Evolutionary conservation across 768 basidiomycete genomes (phyloP).

Genomic region (Lentinula sp.): DNA sequence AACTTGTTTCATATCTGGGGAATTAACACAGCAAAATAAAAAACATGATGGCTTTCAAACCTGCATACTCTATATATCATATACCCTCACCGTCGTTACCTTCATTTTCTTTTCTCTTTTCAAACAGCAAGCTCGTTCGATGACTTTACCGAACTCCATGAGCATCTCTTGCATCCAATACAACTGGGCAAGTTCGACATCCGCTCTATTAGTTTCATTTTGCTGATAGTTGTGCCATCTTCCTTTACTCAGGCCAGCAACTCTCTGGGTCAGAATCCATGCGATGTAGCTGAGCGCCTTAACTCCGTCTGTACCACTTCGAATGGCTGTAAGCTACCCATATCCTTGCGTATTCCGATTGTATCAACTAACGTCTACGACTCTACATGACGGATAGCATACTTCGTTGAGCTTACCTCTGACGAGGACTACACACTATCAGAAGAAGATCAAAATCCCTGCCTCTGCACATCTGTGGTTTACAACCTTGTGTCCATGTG

Average conservation of each 20-base stretch:
- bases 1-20: not conserved
- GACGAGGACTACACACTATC: not conserved
- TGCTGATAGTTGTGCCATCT: not conserved
- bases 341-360: not conserved
- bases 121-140: not conserved
- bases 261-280: not conserved
- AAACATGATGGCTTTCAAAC: not conserved
- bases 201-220: not conserved
- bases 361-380: not conserved
- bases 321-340: not conserved
- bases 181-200: not conserved
- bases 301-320: constrained; percentile 1
- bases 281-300: not conserved
- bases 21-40: not conserved
- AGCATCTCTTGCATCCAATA: not conserved
- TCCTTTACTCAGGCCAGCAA: not conserved
- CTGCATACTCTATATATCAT: not conserved
- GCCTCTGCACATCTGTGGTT: not conserved
- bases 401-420: not conserved
- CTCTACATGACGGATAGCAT: not conserved
- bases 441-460: not conserved
- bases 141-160: not conserved
- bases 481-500: constrained; percentile 2
- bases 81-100: not conserved
- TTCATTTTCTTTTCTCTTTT: not conserved